These are phyloP conservation scores for Ophiosphaerella herpotricha DNA, from an alignment of 2,329 filamentous ascomycete genomes.

Conservation along the genomic window DNA sequence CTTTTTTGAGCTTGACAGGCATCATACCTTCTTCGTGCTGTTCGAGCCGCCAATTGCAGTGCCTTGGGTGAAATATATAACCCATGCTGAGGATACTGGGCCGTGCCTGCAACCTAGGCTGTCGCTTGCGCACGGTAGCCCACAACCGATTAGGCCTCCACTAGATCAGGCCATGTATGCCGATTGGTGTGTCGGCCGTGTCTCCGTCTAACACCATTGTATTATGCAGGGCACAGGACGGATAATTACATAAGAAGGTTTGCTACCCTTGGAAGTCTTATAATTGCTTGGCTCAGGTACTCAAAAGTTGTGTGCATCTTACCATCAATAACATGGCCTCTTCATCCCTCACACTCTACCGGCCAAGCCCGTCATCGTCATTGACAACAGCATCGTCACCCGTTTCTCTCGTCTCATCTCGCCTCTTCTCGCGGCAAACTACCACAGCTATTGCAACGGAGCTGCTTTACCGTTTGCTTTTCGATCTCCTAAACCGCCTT, in stretches of 20 bases:
- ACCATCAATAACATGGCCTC: conserved; percentile 12
- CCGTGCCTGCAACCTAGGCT: not conserved
- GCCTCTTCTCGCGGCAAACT: conserved; percentile 22
- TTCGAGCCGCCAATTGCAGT: not conserved
- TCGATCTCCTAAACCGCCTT: conserved; percentile 35
- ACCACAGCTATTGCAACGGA: conserved; percentile 36
- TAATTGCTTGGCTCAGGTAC: not conserved
- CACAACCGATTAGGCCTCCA: conserved; percentile 9
- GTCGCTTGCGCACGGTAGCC: conserved; percentile 8
- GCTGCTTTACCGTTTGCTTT: conserved; percentile 36
- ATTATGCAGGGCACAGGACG: not conserved
- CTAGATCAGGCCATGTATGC: not conserved
- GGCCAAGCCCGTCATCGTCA: conserved; percentile 2
- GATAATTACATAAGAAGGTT: not conserved
- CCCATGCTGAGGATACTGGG: conserved; percentile 3
- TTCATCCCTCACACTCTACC: conserved; percentile 19
- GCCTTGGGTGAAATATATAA: not conserved
- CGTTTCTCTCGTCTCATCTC: conserved; percentile 15
- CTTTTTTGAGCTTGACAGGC: no score
- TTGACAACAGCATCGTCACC: conserved; percentile 5
- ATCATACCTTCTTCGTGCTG: not conserved
- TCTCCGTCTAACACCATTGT: not conserved
- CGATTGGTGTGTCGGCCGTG: conserved; percentile 10
- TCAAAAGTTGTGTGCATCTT: not conserved
- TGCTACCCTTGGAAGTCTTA: not conserved